Evolutionary conservation across 2,329 filamentous ascomycete genomes (phyloP), one percentile per base, ranked within the genome.

Genomic region (Epichloe coenophiala): DNA sequence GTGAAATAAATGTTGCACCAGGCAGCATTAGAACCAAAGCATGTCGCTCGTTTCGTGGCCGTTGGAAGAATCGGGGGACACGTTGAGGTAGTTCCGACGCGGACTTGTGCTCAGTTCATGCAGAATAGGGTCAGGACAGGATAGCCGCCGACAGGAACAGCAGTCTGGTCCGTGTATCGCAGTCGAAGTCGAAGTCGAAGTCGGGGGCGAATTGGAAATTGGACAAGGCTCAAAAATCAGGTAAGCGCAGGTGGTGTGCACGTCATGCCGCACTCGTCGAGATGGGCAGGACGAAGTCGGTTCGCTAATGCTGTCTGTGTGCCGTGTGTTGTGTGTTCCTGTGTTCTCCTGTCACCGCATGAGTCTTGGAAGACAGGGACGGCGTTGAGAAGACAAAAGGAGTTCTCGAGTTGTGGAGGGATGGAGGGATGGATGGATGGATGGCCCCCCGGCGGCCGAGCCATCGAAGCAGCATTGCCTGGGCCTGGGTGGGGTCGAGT

Each of bases 1-100:
- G 36, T n/a, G 17, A 19, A 33, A 41, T 40, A 13, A 7, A 39
- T 13, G 31, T 41, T 47, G 49, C 44, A n/a, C 38, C 44, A 37
- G 43, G 31, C 37, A 33, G 41, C 41, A 47, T 42, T n/a, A 42
- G 48, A 21, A 37, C 19, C 37, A 47, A 33, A 50, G 38, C 51
- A 45, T 47, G 41, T 47, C 43, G 37, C 27, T 39, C 37, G 42
- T 43, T 43, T 44, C n/a, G 33, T 3, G 15, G 44, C 5, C 33
- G 36, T n/a, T n/a, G 46, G 33, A 4, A 35, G 19, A 17, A 11
- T 17, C 5, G 37, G 15, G 21, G 35, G 27, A 35, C 5, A 48
- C 8, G 38, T 36, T 33, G 46, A 33, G 37, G 33, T 5, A 37
- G 35, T 37, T 19, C 39, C 39, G 42, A 19, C 23, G 12, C 9